A percentile compares a stretch with the other conserved stretches of the same genome.
These are phyloP conservation scores for Phytopythium vexans DNA, from an alignment of 352 stramenopile genomes.

Conservation along the genomic window DNA sequence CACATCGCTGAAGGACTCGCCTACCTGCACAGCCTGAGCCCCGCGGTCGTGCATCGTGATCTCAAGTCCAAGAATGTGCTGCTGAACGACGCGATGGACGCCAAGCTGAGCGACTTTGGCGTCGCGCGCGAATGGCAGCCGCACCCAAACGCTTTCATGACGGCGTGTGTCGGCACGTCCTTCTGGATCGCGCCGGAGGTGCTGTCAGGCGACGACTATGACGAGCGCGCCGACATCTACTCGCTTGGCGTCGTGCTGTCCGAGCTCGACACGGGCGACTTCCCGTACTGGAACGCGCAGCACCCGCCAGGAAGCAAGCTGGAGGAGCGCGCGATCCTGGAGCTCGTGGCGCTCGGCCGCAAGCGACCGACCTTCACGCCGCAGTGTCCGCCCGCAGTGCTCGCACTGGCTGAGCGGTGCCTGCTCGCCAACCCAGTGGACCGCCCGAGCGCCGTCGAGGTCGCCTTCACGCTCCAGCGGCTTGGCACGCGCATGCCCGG, in stretches of 20 bases:
- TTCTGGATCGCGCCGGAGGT: constrained; percentile 40
- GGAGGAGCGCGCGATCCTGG: constrained; percentile 29
- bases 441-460: constrained; percentile 21
- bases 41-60: constrained; percentile 38
- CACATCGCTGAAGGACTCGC: constrained; percentile 40
- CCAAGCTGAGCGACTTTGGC: constrained; percentile 72
- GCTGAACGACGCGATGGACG: constrained; percentile 40
- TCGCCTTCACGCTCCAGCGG: constrained; percentile 16
- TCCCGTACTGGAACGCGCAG: constrained; percentile 29
- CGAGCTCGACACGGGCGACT: constrained; percentile 40
- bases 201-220: constrained; percentile 23
- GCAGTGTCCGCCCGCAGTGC: constrained; percentile 21
- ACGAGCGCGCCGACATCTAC: constrained; percentile 34
- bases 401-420: constrained; percentile 27
- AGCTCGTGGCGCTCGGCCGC: constrained; percentile 20
- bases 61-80: constrained; percentile 46
- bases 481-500: neutral
- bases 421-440: constrained; percentile 22
- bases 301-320: constrained; percentile 14
- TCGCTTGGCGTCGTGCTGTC: constrained; percentile 42
- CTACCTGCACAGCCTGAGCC: constrained; percentile 47
- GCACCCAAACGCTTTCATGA: constrained; percentile 13
- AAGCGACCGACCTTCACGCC: constrained; percentile 28
- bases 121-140: constrained; percentile 29
- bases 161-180: constrained; percentile 25